Conservation (phyloP, 805 yeast genomes). For the Trichomonascus vanleenenianus region DNA sequence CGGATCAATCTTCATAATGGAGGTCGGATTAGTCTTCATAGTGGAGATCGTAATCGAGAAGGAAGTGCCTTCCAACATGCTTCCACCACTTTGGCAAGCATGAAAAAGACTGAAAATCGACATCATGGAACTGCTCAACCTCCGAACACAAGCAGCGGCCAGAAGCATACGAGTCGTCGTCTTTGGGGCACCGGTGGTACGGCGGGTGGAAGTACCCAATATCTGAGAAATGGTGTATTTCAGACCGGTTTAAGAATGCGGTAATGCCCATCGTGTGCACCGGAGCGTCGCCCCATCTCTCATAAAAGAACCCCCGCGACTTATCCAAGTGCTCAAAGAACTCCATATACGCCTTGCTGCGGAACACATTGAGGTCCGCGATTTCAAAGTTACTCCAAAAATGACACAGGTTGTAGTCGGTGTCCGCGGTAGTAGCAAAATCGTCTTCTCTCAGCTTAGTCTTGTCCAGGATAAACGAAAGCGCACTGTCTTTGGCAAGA, state of each 20-base stretch:
- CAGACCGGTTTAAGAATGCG: constrained; percentile 47
- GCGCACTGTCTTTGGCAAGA: constrained; percentile 56
- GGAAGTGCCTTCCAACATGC: constrained; percentile 26
- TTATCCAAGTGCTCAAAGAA: constrained; percentile 63
- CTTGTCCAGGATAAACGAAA: constrained; percentile 49
- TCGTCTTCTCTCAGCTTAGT: constrained; percentile 35
- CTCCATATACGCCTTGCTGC: constrained; percentile 56
- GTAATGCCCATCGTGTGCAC: constrained; percentile 70
- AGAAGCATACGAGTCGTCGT: constrained; percentile 24
- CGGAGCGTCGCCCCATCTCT: constrained; percentile 96
- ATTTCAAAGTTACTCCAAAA: constrained; percentile 86
- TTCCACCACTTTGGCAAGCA: constrained; percentile 33
- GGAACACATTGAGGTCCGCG: constrained; percentile 66
- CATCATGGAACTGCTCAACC: constrained; percentile 23
- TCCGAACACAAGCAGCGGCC: constrained; percentile 32
- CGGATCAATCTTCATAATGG: no score
- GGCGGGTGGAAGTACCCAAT: constrained; percentile 76
- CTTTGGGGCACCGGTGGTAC: constrained; percentile 38
- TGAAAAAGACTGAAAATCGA: constrained; percentile 28
- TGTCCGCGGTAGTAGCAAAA: constrained; percentile 38
- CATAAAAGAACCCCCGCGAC: constrained; percentile 80
- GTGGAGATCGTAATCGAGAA: constrained; percentile 16
- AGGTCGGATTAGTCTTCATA: constrained; percentile 11
- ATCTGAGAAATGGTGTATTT: constrained; percentile 73
- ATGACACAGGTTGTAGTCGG: constrained; percentile 74